These are phyloP conservation scores for Aspergillus steynii DNA, from an alignment of 495 filamentous ascomycete species.

Conservation along the genomic window DNA sequence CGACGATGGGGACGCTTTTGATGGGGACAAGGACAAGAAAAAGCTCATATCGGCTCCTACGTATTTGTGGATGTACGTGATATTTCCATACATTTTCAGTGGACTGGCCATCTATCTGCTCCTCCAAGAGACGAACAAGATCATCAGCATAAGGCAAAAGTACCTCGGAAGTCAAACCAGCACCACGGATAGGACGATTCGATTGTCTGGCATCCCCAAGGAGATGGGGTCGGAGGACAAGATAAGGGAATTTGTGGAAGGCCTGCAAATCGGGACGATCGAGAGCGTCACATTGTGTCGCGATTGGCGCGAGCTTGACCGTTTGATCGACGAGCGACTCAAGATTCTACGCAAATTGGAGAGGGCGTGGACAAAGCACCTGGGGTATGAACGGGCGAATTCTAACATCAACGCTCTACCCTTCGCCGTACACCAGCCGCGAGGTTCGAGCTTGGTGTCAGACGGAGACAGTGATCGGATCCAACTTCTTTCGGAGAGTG, in stretches of 20 bases:
- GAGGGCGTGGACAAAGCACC: conserved; percentile 76
- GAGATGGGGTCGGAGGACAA: conserved; percentile 78
- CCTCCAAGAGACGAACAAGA: conserved; percentile 73
- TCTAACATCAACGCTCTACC: conserved; percentile 52
- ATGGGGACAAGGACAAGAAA: conserved; percentile 28
- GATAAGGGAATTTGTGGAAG: conserved; percentile 86
- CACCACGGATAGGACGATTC: conserved; percentile 90
- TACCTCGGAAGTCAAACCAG: conserved; percentile 93
- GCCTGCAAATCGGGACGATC: conserved; percentile 87
- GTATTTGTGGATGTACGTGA: conserved; percentile 92
- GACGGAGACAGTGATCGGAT: conserved; percentile 50
- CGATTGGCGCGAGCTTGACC: conserved; percentile 83
- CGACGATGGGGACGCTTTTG: conserved; percentile 18
- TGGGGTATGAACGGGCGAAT: conserved; percentile 52
- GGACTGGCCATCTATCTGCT: conserved; percentile 80
- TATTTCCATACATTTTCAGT: conserved; percentile 90
- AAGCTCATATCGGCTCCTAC: conserved; percentile 33
- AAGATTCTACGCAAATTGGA: conserved; percentile 72
- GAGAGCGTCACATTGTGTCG: conserved; percentile 85
- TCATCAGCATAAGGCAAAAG: conserved; percentile 83
- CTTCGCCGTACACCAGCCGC: conserved; percentile 50
- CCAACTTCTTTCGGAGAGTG: conserved; percentile 52
- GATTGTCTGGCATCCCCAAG: conserved; percentile 81
- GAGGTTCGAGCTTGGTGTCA: conserved; percentile 27
- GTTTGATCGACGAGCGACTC: conserved; percentile 67